phyloP scores from a whole-genome alignment of 805 yeast genomes.

The Tetrapisispora fleetii region DNA sequence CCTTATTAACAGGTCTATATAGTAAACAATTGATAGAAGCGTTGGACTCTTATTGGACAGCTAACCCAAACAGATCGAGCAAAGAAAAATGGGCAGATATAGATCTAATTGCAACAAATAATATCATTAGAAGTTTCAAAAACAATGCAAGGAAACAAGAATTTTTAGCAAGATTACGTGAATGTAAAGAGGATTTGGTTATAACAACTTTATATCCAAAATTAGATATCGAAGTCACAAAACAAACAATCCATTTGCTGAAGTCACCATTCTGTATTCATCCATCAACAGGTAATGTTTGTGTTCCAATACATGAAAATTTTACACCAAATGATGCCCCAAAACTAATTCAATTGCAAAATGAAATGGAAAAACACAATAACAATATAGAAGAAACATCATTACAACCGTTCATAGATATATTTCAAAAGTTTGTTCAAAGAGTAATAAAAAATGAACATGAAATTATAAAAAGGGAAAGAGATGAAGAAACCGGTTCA shows the following conservation, averaged over 20 bases:
- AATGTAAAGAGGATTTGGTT: conserved; percentile 78
- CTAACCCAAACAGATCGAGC: conserved; percentile 42
- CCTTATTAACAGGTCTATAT: conserved; percentile 52
- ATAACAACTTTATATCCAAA: conserved; percentile 80
- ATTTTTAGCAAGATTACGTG: conserved; percentile 35
- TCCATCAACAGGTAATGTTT: conserved; percentile 89
- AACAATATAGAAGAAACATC: conserved; percentile 45
- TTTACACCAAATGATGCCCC: conserved; percentile 82
- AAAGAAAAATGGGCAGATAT: conserved; percentile 73
- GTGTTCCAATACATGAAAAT: conserved; percentile 58
- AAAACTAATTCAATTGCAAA: conserved; percentile 51
- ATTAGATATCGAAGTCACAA: conserved; percentile 85
- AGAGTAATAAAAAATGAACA: conserved; percentile 46
- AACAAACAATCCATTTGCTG: conserved; percentile 79
- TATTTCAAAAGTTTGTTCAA: conserved; percentile 54
- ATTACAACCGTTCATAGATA: conserved; percentile 59
- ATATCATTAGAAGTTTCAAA: not conserved
- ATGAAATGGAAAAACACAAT: conserved; percentile 49
- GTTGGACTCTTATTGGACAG: conserved; percentile 51
- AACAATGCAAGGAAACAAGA: conserved; percentile 17
- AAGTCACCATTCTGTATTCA: conserved; percentile 96
- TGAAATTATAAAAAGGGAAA: conserved; percentile 32
- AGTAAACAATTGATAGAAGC: conserved; percentile 47
- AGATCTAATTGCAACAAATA: conserved; percentile 38
- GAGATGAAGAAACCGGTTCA: conserved; percentile 23